Evolutionary conservation across 2,329 filamentous ascomycete genomes (phyloP).

Genomic region (Paramyrothecium roridum): DNA sequence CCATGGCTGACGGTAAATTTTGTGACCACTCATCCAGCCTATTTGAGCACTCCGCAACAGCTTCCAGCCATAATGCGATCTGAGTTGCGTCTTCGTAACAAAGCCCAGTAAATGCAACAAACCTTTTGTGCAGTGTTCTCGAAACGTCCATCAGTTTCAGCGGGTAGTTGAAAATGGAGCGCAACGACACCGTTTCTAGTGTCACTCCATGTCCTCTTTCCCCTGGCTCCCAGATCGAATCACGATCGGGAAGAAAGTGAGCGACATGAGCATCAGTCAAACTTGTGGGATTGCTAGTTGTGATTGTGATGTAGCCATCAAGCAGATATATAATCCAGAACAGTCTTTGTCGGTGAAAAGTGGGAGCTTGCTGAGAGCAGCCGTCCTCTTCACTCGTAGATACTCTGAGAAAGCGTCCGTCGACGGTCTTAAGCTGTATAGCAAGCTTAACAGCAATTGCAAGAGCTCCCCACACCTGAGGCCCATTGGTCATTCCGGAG

Average conservation of each 20-base stretch:
- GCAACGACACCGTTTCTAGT: neutral
- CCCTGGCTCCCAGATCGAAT: neutral
- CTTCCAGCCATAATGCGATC: neutral
- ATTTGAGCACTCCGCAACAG: neutral
- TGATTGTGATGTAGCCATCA: slow-evolving; percentile 7
- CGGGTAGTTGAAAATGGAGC: neutral
- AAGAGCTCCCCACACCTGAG: slow-evolving; percentile 5
- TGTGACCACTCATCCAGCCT: neutral
- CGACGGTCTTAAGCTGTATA: neutral
- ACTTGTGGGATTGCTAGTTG: slow-evolving; percentile 2
- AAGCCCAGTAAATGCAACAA: neutral
- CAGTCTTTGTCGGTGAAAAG: neutral
- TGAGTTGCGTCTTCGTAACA: neutral
- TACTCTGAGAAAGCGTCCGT: neutral
- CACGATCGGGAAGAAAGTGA: slow-evolving; percentile 1
- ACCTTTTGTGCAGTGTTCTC: neutral
- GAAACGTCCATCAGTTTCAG: neutral
- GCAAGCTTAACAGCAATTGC: slow-evolving; percentile 6
- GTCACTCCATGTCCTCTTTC: neutral
- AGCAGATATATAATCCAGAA: slow-evolving; percentile 8
- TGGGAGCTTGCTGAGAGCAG: neutral
- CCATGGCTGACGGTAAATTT: neutral
- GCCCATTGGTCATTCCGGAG: slow-evolving; percentile 8
- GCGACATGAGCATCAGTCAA: slow-evolving; percentile 1
- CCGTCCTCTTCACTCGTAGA: neutral